Conservation (phyloP, 371 early-diverging fungal genomes). For the Syncephalastrum sp. region DNA sequence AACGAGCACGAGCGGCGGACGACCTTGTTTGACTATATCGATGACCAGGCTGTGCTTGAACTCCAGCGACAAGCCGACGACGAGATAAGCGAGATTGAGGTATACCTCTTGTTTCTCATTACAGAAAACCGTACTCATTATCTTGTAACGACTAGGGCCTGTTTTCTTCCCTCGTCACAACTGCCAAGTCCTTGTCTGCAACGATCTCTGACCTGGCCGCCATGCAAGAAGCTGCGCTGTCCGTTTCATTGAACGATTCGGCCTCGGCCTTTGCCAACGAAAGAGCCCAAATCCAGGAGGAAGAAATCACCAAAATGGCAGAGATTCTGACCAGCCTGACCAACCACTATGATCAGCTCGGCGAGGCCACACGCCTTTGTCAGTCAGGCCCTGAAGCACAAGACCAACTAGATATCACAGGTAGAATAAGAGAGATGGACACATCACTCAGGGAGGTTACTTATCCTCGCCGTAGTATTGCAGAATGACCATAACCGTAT, state of each 20-base stretch:
- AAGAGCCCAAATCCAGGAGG: constrained; percentile 38
- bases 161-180: constrained; percentile 17
- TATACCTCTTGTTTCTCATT: constrained; percentile 2
- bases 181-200: constrained; percentile 23
- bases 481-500: constrained; percentile 44
- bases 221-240: constrained; percentile 22
- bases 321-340: constrained; percentile 46
- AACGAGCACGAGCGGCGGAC: constrained; percentile 19
- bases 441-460: neutral
- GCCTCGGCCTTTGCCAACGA: constrained; percentile 26
- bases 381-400: constrained; percentile 35
- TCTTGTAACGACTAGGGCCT: constrained; percentile 14
- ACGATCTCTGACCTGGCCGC: constrained; percentile 27
- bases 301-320: constrained; percentile 44
- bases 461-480: constrained; percentile 14
- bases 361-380: constrained; percentile 41
- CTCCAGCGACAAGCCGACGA: constrained; percentile 45
- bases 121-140: neutral
- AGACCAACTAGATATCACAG: constrained; percentile 35
- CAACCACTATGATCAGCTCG: constrained; percentile 49
- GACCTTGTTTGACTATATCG: constrained; percentile 46
- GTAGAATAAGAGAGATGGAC: constrained; percentile 5
- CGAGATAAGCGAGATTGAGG: constrained; percentile 48
- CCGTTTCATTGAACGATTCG: constrained; percentile 28
- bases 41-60: constrained; percentile 47